Base-by-base conservation (phyloP, 176 grass and related monocot genomes). In the Bromus sterilis region DNA sequence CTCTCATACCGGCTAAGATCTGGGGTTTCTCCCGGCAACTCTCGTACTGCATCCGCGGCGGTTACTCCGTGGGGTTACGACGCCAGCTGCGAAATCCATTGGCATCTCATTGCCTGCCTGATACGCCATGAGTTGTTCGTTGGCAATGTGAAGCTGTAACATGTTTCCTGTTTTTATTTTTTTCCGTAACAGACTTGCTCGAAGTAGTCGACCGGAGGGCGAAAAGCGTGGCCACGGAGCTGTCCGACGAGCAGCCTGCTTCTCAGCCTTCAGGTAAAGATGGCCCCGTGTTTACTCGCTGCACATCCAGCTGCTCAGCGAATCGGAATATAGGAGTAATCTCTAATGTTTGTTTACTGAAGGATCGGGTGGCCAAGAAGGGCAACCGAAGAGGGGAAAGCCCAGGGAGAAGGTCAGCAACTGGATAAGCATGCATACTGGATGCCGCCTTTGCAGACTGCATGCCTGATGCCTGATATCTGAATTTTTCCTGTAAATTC, bases 171-270 rank as follows among this genome's bases (percentile, higher is more conserved):
- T 67, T 62, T 31, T 74, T 42, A n/a, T n/a, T n/a, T n/a, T n/a
- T n/a, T n/a, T n/a, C 18, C 30, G 18, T 76, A 76, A 83, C 65
- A 99, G 96, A 99, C 83, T 91, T 99, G 79, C 85, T 99, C 16
- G 96, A 99, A 86, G 96, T 99, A 18, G 96, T 99, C 7, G 96
- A 99, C 85, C 76, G 93, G 80, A 91, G 93, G 79, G 96, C 93
- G 68, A 99, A 99, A 71, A 90, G 87, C 85, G 96, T 99, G 69
- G 96, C 84, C 21, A 91, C 79, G 32, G 96, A 99, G 85, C 69
- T 93, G 82, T 86, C 93, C 8, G 85, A 99, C 83, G 96, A 99
- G 48, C 88, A 93, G 71, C 69, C 90, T 49, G 85, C 62, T 44
- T 86, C 80, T 36, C 96, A 93, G 78, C 86, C 76, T 83, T 77